phyloP scores from a whole-genome alignment of 495 filamentous ascomycete genomes.

The Penicillium pulvis region DNA sequence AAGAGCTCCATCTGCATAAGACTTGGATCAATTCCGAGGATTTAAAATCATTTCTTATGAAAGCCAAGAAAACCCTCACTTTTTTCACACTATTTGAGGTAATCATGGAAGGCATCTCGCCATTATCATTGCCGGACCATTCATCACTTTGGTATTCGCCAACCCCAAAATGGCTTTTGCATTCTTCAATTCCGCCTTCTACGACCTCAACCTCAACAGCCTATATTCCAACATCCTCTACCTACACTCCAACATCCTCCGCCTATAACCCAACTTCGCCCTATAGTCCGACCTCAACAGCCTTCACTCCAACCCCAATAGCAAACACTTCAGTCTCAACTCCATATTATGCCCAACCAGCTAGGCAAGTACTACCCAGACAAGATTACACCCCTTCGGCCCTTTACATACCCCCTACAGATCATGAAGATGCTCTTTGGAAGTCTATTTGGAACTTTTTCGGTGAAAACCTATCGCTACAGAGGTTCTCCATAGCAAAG shows the following conservation, averaged over 20 bases:
- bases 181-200: not conserved
- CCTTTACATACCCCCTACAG: not conserved
- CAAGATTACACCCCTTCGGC: not conserved
- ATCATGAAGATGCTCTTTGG: not conserved
- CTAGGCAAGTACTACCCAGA: not conserved
- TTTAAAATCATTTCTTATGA: not conserved
- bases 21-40: not conserved
- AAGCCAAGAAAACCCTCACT: not conserved
- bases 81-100: constrained; percentile 6
- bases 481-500: not conserved
- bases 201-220: not conserved
- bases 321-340: not conserved
- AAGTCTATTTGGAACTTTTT: not conserved
- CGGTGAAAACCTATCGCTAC: constrained; percentile 1
- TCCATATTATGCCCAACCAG: not conserved
- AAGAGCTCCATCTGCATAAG: not conserved
- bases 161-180: not conserved
- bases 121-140: not conserved
- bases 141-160: constrained; percentile 2
- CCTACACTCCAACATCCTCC: not conserved
- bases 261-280: not conserved
- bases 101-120: not conserved
- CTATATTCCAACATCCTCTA: not conserved
- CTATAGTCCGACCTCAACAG: not conserved
- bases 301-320: not conserved